Conservation (phyloP, 768 basidiomycete species). For the Termitomyces sp. region DNA sequence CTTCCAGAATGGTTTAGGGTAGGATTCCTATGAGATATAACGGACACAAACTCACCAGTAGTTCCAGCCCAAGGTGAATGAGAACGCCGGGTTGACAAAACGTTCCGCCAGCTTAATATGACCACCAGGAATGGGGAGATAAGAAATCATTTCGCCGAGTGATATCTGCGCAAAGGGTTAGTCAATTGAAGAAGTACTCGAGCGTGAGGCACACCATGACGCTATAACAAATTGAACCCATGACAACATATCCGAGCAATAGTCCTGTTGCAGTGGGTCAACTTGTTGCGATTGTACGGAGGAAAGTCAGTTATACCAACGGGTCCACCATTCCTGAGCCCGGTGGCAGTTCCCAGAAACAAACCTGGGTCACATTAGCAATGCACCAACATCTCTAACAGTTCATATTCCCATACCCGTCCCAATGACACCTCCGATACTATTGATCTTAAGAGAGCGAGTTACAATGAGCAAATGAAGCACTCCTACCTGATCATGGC, state of each 20-base stretch:
- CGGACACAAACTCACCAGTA: constrained; percentile 33
- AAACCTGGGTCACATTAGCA: constrained; percentile 14
- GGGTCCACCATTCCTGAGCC: constrained; percentile 60
- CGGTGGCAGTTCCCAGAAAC: constrained; percentile 63
- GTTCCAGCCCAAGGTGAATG: constrained; percentile 57
- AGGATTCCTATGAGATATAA: not conserved
- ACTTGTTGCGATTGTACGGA: not conserved
- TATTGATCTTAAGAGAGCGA: constrained; percentile 21
- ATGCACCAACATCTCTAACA: not conserved
- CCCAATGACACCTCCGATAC: constrained; percentile 62
- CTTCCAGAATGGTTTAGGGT: constrained; percentile 18
- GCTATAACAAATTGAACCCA: constrained; percentile 68
- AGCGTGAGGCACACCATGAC: constrained; percentile 55
- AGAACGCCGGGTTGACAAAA: constrained; percentile 76
- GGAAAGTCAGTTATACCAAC: constrained; percentile 40
- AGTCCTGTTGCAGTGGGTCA: constrained; percentile 39
- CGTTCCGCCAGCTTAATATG: constrained; percentile 82
- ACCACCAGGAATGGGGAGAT: constrained; percentile 74
- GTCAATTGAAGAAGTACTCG: not conserved
- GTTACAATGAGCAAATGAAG: not conserved
- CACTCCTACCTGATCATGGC: constrained; percentile 68
- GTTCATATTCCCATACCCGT: constrained; percentile 42
- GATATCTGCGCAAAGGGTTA: constrained; percentile 44
- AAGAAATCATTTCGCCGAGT: constrained; percentile 76
- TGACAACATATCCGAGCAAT: constrained; percentile 62